Evolutionary conservation across 768 basidiomycete genomes (phyloP), one percentile per base, ranked within the genome.

Genomic region (button mushroom (Agaricus bisporus)): DNA sequence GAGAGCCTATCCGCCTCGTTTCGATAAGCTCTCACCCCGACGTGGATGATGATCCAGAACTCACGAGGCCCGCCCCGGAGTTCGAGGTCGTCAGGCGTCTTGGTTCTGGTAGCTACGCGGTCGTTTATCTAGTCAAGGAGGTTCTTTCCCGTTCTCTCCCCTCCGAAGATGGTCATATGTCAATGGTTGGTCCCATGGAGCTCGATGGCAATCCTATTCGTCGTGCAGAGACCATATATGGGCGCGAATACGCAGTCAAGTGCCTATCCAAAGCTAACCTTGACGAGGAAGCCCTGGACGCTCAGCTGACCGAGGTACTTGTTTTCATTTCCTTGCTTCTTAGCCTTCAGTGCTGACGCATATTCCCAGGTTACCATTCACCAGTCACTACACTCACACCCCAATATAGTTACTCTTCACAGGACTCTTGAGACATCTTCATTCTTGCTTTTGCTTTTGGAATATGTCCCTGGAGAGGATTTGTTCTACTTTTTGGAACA

Each of bases 401-500:
- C 88, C 48, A 95, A 97, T 72, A 95, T 99, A 59, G 97, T 95
- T 60, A 93, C 95, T 25, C 82, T 98, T 26, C 85, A 95, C 68
- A 86, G 88, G 60, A 95, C 97, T 1, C 79, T 95, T 61, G 93
- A 99, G 70, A 98, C 94, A 2, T 77, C 83, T 51, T 86, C 91
- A 28, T 97, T 91, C 68, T 76, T 99, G 6, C 85, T 98, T 59
- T 85, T 99, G 59, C 76, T 99, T 43, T 77, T 99, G 59, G 95
- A 99, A 74, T 92, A 87, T 66, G 95, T 97, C 58, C 94, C 94
- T 14, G 95, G 95, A 48, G 91, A 97, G 70, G 95, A 99, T 69
- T 76, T 98, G 59, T 99, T 94, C 70, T 99, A 94, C 73, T 99
- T 98, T 78, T 80, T 99, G 47, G 95, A 98, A 74, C 92, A 97